These are phyloP conservation scores for Aspergillus fructus DNA, from an alignment of 2,329 filamentous ascomycete species.

Conservation along the genomic window DNA sequence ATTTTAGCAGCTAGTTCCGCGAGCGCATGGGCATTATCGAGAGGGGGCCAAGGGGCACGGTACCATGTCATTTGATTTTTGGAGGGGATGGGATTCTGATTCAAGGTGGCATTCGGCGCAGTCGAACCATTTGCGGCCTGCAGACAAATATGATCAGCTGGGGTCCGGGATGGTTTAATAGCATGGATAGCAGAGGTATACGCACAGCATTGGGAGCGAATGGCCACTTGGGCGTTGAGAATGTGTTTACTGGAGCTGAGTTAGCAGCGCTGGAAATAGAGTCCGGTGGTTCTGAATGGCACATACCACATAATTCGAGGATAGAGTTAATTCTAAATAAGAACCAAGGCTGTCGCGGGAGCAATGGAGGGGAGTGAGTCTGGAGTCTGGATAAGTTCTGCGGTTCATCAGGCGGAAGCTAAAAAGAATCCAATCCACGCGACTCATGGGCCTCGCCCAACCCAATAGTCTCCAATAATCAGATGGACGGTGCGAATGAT, in stretches of 20 bases:
- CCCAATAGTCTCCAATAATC: not conserved
- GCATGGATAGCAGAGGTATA: constrained; percentile 12
- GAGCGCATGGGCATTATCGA: not conserved
- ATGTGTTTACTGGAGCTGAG: constrained; percentile 76
- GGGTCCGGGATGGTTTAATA: not conserved
- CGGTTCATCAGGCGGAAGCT: constrained; percentile 18
- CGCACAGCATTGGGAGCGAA: constrained; percentile 93
- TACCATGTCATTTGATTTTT: constrained; percentile 79
- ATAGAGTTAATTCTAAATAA: not conserved
- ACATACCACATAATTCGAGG: constrained; percentile 29
- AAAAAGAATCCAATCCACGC: constrained; percentile 7
- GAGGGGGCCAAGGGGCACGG: not conserved
- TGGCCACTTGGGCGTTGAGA: constrained; percentile 94
- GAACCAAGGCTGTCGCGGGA: not conserved
- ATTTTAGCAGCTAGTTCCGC: not conserved
- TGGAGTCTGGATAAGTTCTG: constrained; percentile 5
- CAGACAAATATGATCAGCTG: not conserved
- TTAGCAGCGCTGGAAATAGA: constrained; percentile 3
- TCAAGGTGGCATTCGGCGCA: constrained; percentile 93
- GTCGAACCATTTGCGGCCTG: constrained; percentile 97
- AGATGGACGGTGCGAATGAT: not conserved
- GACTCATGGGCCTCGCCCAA: not conserved
- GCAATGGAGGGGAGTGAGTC: not conserved
- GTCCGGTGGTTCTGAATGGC: not conserved
- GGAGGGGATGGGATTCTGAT: constrained; percentile 71